phyloP scores from a whole-genome alignment of 2,329 filamentous ascomycete genomes.

The Phymatotrichopsis omnivora region DNA sequence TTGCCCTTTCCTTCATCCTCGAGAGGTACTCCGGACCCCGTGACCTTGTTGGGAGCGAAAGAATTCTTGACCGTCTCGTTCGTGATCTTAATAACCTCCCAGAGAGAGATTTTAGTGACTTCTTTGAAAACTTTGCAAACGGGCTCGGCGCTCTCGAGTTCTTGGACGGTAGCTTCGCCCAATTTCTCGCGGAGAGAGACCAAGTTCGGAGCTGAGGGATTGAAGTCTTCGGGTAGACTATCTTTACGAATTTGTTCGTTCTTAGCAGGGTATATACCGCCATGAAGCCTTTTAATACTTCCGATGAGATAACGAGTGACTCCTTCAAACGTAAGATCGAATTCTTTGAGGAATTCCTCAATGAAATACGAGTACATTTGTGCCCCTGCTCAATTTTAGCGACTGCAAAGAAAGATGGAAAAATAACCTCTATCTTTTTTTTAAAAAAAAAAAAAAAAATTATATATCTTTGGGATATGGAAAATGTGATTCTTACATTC shows the following conservation, averaged over 20 bases:
- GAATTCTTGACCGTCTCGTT: constrained; percentile 17
- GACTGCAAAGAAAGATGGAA: background rate
- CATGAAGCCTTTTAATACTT: constrained; percentile 7
- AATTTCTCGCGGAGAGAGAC: constrained; percentile 7
- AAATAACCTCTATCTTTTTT: background rate
- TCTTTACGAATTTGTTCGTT: constrained; percentile 7
- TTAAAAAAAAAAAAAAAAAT: too few species aligned
- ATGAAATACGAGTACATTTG: constrained; percentile 24
- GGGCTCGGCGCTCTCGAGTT: constrained; percentile 19
- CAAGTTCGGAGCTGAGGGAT: constrained; percentile 20
- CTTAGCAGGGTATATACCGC: background rate
- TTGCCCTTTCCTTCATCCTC: background rate
- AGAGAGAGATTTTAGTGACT: constrained; percentile 20
- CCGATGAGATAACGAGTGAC: constrained; percentile 23
- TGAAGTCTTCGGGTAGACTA: constrained; percentile 23
- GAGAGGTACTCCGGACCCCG: background rate
- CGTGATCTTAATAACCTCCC: constrained; percentile 25
- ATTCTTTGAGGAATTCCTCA: constrained; percentile 19
- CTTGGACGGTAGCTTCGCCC: constrained; percentile 1
- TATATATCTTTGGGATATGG: too few species aligned
- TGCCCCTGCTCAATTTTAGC: constrained; percentile 13
- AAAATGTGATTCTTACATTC: constrained; percentile 19
- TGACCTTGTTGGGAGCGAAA: constrained; percentile 11
- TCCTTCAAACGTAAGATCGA: constrained; percentile 16
- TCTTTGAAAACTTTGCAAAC: constrained; percentile 24